A percentile compares a stretch with the other conserved stretches of the same genome.
Evolutionary conservation across 148 eudicot genomes (phyloP).

Genomic region (Persicaria maculosa): DNA sequence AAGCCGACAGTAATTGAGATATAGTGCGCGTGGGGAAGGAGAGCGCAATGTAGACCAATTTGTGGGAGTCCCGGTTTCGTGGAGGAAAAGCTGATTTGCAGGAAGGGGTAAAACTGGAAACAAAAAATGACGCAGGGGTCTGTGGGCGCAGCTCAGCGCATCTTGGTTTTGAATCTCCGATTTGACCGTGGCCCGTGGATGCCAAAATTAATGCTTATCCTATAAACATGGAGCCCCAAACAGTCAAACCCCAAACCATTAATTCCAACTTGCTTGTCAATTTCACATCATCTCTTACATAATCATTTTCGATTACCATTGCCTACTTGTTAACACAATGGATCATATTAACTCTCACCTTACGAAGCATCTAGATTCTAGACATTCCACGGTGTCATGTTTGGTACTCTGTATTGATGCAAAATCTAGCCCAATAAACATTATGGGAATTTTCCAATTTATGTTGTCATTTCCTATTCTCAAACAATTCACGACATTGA

Average conservation of each 20-base stretch:
- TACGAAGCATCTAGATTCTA: no score
- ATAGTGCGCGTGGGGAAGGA: conserved; percentile 1
- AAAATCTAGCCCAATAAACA: no score
- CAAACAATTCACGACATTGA: no score
- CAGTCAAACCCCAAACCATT: background rate
- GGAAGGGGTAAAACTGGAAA: background rate
- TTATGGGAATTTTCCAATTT: no score
- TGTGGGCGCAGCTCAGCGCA: background rate
- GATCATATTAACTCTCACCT: no score
- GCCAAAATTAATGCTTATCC: background rate
- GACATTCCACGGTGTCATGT: no score
- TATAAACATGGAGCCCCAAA: conserved; percentile 4
- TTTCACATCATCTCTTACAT: background rate
- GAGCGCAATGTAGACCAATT: background rate
- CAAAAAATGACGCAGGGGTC: background rate
- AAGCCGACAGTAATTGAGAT: background rate
- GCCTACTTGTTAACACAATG: background rate
- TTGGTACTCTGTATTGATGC: no score
- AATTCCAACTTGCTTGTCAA: background rate
- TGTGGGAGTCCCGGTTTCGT: conserved; percentile 2
- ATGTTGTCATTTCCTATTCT: no score
- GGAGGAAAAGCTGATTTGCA: conserved; percentile 3
- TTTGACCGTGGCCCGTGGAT: background rate
- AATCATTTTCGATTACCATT: background rate
- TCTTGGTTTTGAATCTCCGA: background rate